Base-by-base conservation (phyloP, 768 basidiomycete genomes). In the Leccinum aurantiacum region DNA sequence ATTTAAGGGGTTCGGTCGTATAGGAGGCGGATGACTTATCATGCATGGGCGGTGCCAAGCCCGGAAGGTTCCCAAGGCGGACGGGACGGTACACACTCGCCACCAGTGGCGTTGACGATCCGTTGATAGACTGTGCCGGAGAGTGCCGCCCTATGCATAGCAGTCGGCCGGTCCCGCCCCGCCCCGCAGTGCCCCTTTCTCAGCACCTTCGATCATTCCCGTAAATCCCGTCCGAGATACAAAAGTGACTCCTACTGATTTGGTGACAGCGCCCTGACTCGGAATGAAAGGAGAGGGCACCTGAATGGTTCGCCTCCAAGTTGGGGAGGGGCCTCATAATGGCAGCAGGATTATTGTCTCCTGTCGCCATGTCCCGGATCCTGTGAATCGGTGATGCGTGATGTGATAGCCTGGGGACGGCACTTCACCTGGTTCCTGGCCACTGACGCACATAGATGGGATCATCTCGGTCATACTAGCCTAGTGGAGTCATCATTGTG, bases 371-470 rank as follows among this genome's bases (percentile, higher is more conserved):
- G n/a, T 10, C 6, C 41, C 58, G 58, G 22, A 33, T 59, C 58
- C 58, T 59, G 53, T 56, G 60, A 61, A 62, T 61, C 53, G 31
- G 44, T 62, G 31, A 62, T 57, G 19, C 17, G 17, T 48, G 56
- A 59, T 59, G 47, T 49, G 59, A 59, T 38, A 13, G 35, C 15
- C 35, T 49, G 57, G 35, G 44, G 44, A 31, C 13, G 33, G 57
- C 29, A 57, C 47, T 22, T 37, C 15, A 17, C 54, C 60, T 50
- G 52, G 67, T 53, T 59, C 60, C 63, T 68, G 63, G 29, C 37
- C 56, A 53, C 44, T 66, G 68, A 53, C 58, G 60, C 53, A 65
- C 58, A 57, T 58, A 56, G 44, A 63, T 64, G 64, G 62, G 2
- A 57, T 38, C 31, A 33, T 63, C 31, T 57, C 35, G 48, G 53